Evolutionary conservation across 2,329 filamentous ascomycete genomes (phyloP).

Genomic region (Paecilomyces variotii): DNA sequence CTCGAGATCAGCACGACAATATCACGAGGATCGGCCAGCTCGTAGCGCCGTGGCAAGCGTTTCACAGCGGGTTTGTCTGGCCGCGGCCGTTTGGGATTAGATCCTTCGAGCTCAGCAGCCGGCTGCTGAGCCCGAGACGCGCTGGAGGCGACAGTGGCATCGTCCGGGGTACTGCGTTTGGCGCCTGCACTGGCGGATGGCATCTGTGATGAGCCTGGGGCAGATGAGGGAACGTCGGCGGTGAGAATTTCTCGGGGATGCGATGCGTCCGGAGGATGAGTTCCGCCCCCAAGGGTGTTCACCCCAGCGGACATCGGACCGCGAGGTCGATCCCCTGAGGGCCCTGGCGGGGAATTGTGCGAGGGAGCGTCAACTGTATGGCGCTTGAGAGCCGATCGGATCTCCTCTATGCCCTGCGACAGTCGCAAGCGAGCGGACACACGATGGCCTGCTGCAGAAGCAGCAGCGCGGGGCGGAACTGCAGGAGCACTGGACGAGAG

Average conservation of each 20-base stretch:
- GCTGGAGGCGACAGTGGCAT: neutral
- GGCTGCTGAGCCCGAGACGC: slow-evolving; percentile 10
- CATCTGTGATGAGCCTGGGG: slow-evolving; percentile 8
- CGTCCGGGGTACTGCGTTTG: slow-evolving; percentile 13
- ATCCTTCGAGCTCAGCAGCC: slow-evolving; percentile 20
- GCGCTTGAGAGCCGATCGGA: slow-evolving; percentile 30
- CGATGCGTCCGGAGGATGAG: slow-evolving; percentile 6
- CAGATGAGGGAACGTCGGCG: neutral
- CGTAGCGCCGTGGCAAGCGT: slow-evolving; percentile 61
- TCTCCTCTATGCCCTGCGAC: slow-evolving; percentile 29
- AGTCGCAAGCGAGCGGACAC: slow-evolving; percentile 16
- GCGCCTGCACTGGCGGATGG: slow-evolving; percentile 9
- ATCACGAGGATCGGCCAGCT: slow-evolving; percentile 73
- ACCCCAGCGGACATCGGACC: slow-evolving; percentile 27
- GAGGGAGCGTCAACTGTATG: slow-evolving; percentile 30
- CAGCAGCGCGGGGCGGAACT: slow-evolving; percentile 4
- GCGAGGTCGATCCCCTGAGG: slow-evolving; percentile 24
- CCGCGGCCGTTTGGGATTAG: slow-evolving; percentile 40
- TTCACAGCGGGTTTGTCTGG: slow-evolving; percentile 42
- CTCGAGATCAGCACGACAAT: slow-evolving; percentile 85
- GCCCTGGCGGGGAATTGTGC: slow-evolving; percentile 6
- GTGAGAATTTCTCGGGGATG: slow-evolving; percentile 7
- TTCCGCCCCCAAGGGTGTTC: slow-evolving; percentile 25
- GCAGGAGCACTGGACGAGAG: slow-evolving; percentile 10
- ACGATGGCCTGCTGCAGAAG: neutral